phyloP scores from a whole-genome alignment of 177 flowering plant species.

The Vitis hybrid region DNA sequence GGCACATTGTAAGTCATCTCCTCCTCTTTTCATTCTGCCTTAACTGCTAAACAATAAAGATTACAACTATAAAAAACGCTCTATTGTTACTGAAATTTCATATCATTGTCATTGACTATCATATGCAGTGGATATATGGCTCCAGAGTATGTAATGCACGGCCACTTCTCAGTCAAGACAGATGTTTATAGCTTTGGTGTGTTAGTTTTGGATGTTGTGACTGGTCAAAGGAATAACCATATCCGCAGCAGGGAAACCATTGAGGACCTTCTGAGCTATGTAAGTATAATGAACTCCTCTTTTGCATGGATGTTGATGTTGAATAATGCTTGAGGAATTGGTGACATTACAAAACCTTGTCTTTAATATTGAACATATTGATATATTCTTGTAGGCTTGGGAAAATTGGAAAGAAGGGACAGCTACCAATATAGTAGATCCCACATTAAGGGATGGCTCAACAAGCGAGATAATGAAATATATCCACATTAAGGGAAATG shows the following conservation, averaged over 20 bases:
- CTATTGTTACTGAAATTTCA: not conserved
- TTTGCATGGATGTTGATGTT: too few relatives aligned
- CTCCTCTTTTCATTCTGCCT: not conserved
- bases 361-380: too few relatives aligned
- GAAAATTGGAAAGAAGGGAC: constrained; percentile 32
- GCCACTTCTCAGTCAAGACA: constrained; percentile 35
- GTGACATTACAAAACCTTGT: too few relatives aligned
- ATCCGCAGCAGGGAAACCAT: constrained; percentile 2
- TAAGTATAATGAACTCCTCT: constrained; percentile 10
- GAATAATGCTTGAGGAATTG: too few relatives aligned
- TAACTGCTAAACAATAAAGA: not conserved
- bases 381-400: constrained; percentile 26
- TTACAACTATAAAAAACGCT: not conserved
- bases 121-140: constrained; percentile 46
- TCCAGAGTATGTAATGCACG: constrained; percentile 42
- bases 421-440: constrained; percentile 17
- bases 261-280: constrained; percentile 21
- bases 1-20: constrained; percentile 27
- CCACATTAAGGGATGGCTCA: constrained; percentile 10
- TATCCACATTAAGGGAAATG: constrained; percentile 29
- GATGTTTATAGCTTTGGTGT: constrained; percentile 39
- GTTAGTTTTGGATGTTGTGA: constrained; percentile 28
- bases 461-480: constrained; percentile 28
- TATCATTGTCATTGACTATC: constrained; percentile 1
- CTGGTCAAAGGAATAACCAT: constrained; percentile 20